Evolutionary conservation across 495 filamentous ascomycete genomes (phyloP).

Genomic region (Parathielavia hyrcaniae): DNA sequence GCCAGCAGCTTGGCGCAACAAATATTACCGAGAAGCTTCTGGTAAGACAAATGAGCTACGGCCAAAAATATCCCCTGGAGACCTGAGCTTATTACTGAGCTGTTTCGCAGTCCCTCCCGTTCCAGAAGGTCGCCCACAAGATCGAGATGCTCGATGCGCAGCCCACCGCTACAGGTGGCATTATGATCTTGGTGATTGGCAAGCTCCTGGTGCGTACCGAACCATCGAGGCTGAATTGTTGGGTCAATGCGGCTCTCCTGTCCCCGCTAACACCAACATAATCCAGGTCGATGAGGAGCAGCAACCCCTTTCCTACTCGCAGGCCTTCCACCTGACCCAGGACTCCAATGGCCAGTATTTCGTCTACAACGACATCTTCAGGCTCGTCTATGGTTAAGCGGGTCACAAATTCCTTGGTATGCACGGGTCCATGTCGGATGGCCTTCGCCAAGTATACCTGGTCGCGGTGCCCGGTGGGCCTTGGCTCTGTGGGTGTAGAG

Average conservation of each 20-base stretch:
- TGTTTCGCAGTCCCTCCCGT: conserved; percentile 59
- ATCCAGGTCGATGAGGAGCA: conserved; percentile 72
- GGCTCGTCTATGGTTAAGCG: conserved; percentile 58
- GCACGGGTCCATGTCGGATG: neutral
- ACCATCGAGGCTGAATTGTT: no score
- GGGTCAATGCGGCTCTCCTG: neutral
- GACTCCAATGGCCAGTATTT: conserved; percentile 66
- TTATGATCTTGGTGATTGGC: conserved; percentile 81
- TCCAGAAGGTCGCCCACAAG: conserved; percentile 69
- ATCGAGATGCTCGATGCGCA: conserved; percentile 69
- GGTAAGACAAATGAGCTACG: conserved; percentile 42
- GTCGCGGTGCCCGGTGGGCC: neutral
- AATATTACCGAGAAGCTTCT: conserved; percentile 70
- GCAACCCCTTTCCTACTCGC: conserved; percentile 75
- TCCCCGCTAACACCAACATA: conserved; percentile 5
- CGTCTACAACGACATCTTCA: conserved; percentile 90
- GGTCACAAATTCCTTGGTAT: neutral
- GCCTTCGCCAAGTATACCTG: conserved; percentile 1
- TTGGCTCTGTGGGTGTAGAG: neutral
- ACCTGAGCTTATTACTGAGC: conserved; percentile 8
- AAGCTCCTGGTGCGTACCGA: conserved; percentile 59
- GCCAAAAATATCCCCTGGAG: neutral
- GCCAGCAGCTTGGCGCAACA: conserved; percentile 49
- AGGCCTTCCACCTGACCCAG: conserved; percentile 74
- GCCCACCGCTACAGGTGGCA: conserved; percentile 55